Evolutionary conservation across 2,329 filamentous ascomycete genomes (phyloP), one percentile per base, ranked within the genome.

Genomic region (Calonectria ilicicola): DNA sequence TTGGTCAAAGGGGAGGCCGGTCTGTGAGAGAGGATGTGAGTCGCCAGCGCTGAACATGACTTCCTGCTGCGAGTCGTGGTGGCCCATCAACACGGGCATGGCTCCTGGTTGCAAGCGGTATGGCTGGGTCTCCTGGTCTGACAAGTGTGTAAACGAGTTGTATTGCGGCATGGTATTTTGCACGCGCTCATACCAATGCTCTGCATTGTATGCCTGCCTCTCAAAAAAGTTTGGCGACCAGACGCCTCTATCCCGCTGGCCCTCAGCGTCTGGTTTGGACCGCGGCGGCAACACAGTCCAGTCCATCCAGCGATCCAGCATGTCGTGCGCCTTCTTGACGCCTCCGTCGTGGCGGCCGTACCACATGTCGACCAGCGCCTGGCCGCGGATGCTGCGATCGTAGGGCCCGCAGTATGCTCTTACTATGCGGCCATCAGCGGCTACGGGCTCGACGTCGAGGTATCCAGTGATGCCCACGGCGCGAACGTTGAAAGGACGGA

Each of bases 291-390:
- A 76, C 10, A 86, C 82, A 4, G 83, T 82, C 77, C 82, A 85
- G 53, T 80, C 76, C 29, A 80, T 79, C 85, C 86, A 88, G n/a
- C 83, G 84, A 58, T 83, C 82, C 35, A 86, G 77, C 76, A 87
- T 78, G 32, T 79, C 80, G 77, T 84, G 82, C 29, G 83, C 80
- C 56, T 82, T 80, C 44, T 77, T 80, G 69, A 87, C 78, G 9
- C 81, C 78, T 9, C 81, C 77, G 32, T 79, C 78, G 27, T 83
- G 82, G 0, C 86, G 83, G 1, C 86, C 86, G 74, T 86, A 88
- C 82, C 86, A 84, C 38, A 83, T 79, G 29, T 83, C 81, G 12
- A 87, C 73, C 8, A 84, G 80, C 2, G 80, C 76, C 8, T 81
- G 79, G 21, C 82, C 81, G 44, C 83, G 82, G 17, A 82, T 76